Conservation (phyloP, 2,329 filamentous ascomycete species). For the Xylaria digitata region DNA sequence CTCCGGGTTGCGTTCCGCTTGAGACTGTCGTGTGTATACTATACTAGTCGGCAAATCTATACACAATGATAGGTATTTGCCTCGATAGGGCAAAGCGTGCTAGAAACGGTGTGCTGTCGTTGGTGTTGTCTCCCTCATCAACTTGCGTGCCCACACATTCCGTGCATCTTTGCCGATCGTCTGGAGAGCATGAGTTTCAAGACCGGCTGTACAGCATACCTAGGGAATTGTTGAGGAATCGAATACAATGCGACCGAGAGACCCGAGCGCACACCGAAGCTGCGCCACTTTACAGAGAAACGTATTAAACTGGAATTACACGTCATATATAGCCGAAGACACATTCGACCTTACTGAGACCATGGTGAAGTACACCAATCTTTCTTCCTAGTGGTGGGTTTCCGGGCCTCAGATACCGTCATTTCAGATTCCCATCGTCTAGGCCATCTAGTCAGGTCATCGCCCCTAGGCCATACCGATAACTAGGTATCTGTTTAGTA, state of each 20-base stretch:
- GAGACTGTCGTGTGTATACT: not conserved
- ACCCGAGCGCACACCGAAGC: conserved; percentile 33
- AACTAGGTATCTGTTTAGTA: too few relatives aligned
- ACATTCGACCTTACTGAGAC: too few relatives aligned
- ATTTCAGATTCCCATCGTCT: not conserved
- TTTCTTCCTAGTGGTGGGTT: not conserved
- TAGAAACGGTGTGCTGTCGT: conserved; percentile 29
- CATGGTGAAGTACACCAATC: not conserved
- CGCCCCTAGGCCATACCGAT: not conserved
- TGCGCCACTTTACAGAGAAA: conserved; percentile 24
- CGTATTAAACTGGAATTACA: conserved; percentile 15
- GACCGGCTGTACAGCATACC: not conserved
- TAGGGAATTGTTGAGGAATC: conserved; percentile 11
- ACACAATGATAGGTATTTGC: not conserved
- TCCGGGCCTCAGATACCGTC: conserved; percentile 1
- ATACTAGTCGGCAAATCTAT: conserved; percentile 3
- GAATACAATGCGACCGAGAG: conserved; percentile 23
- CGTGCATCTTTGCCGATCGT: conserved; percentile 12
- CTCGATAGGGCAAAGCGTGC: conserved; percentile 19
- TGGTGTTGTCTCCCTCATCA: conserved; percentile 16
- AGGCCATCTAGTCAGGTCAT: not conserved
- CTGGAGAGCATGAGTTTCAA: conserved; percentile 2
- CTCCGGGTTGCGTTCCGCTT: conserved; percentile 12
- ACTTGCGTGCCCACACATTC: conserved; percentile 22
- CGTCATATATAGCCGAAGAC: not conserved